Conservation (phyloP, 352 stramenopile species). For the Thalassiosira exigua region DNA sequence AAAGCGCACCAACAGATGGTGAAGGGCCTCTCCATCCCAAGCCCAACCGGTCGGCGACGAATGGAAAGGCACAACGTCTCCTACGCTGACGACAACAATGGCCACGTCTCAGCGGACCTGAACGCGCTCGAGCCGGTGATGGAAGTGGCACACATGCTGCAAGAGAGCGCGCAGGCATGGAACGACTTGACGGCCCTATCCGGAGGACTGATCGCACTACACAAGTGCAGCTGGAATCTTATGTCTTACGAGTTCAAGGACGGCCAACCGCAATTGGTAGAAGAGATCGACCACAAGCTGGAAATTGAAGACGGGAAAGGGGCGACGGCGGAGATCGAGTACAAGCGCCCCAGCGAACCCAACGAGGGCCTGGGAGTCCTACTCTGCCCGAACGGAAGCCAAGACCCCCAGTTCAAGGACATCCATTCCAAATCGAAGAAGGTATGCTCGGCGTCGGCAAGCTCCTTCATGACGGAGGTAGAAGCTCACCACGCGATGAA, state of each 20-base stretch:
- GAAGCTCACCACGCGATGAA: constrained; percentile 5
- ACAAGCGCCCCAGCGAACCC: background rate
- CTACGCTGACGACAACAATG: background rate
- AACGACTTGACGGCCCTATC: background rate
- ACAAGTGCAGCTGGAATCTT: constrained; percentile 17
- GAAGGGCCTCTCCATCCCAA: background rate
- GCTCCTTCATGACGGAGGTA: background rate
- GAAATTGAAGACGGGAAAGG: background rate
- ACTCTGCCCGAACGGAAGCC: background rate
- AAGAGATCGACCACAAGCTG: background rate
- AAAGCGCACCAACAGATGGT: background rate
- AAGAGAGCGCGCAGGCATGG: constrained; percentile 3
- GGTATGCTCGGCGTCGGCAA: background rate
- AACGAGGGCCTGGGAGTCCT: constrained; percentile 11
- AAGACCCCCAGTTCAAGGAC: constrained; percentile 3
- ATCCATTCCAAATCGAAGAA: background rate
- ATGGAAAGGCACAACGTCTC: background rate
- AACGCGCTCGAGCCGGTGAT: background rate
- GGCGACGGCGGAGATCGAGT: background rate
- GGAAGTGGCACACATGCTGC: background rate
- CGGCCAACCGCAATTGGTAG: background rate
- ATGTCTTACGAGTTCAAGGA: background rate
- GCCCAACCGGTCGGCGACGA: no score
- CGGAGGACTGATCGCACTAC: constrained; percentile 3
- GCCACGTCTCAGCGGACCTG: background rate